These are phyloP conservation scores for Chaetothyriales sp. DNA, from an alignment of 2,329 filamentous ascomycete species.

Conservation along the genomic window DNA sequence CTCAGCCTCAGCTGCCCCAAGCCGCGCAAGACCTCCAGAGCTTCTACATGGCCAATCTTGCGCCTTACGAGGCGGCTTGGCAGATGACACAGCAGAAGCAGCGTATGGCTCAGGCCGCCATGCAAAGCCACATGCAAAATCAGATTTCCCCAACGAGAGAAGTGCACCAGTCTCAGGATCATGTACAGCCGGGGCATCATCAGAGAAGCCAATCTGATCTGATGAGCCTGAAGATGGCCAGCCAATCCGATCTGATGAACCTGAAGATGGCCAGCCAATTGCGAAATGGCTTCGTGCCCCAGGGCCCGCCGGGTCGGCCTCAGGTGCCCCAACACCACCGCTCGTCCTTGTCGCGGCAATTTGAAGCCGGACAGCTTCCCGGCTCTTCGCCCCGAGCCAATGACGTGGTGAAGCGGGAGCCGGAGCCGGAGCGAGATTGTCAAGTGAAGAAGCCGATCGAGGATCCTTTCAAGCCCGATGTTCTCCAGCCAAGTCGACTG, in stretches of 20 bases:
- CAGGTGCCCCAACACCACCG: slow-evolving; percentile 20
- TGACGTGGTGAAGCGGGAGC: slow-evolving; percentile 7
- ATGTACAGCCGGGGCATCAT: slow-evolving; percentile 8
- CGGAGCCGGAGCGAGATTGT: slow-evolving; percentile 23
- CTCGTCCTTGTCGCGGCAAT: slow-evolving; percentile 18
- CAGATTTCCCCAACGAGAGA: slow-evolving; percentile 25
- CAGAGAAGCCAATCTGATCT: slow-evolving; percentile 12
- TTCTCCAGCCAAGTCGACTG: slow-evolving; percentile 35
- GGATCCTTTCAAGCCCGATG: slow-evolving; percentile 34
- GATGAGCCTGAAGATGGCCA: slow-evolving; percentile 19
- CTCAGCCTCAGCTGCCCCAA: slow-evolving; percentile 48
- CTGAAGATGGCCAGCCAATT: slow-evolving; percentile 16
- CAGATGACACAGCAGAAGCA: slow-evolving; percentile 33
- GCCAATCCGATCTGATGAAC: slow-evolving; percentile 13
- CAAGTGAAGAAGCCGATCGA: slow-evolving; percentile 28
- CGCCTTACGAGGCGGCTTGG: slow-evolving; percentile 54
- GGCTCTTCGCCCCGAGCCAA: slow-evolving; percentile 13
- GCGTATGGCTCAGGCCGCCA: slow-evolving; percentile 27
- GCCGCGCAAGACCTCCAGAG: slow-evolving; percentile 56
- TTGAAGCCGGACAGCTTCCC: slow-evolving; percentile 18
- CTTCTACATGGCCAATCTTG: slow-evolving; percentile 59
- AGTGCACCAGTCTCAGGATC: slow-evolving; percentile 24
- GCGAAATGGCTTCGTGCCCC: slow-evolving; percentile 26
- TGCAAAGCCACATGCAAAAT: slow-evolving; percentile 26
- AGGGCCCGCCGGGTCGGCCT: slow-evolving; percentile 22